phyloP scores from a whole-genome alignment of 176 grass and related monocot genomes.

The Coix lacrymajobi region DNA sequence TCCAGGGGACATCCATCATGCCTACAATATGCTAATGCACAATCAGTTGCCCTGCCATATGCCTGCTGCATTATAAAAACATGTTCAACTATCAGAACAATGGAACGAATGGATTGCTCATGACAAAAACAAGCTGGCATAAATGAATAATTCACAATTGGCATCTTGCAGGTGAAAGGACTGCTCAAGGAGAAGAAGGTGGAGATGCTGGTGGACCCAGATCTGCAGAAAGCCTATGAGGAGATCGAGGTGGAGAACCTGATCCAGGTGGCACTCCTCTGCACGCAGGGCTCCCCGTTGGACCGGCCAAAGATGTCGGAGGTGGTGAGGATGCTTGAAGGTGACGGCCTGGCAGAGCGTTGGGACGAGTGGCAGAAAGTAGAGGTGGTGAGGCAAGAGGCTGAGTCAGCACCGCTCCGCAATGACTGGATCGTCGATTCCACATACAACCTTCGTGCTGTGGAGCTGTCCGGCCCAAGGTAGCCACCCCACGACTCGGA shows the following conservation, averaged over 20 bases:
- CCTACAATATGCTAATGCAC: conserved; percentile 31
- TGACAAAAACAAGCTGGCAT: conserved; percentile 8
- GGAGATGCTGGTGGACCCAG: conserved; percentile 59
- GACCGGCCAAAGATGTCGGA: conserved; percentile 77
- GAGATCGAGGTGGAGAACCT: conserved; percentile 64
- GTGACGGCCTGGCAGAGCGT: conserved; percentile 57
- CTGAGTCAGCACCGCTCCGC: conserved; percentile 26
- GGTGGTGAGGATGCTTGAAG: conserved; percentile 78
- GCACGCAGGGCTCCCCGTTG: conserved; percentile 64
- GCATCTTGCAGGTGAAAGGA: conserved; percentile 51
- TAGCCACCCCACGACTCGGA: not conserved
- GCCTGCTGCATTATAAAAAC: conserved; percentile 16
- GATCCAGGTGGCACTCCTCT: conserved; percentile 70
- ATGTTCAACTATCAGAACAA: not conserved
- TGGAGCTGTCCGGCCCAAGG: conserved; percentile 70
- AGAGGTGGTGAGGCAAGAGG: conserved; percentile 60
- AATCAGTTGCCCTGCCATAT: conserved; percentile 17
- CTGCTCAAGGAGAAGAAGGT: conserved; percentile 49
- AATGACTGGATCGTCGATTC: conserved; percentile 54
- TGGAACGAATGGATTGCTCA: not conserved
- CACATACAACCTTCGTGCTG: conserved; percentile 42
- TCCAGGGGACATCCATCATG: conserved; percentile 28
- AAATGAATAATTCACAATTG: conserved; percentile 7
- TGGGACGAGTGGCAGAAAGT: conserved; percentile 82
- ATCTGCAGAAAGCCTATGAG: conserved; percentile 41